phyloP scores from a whole-genome alignment of 2,329 filamentous ascomycete species.

The Botrytis tulipae region DNA sequence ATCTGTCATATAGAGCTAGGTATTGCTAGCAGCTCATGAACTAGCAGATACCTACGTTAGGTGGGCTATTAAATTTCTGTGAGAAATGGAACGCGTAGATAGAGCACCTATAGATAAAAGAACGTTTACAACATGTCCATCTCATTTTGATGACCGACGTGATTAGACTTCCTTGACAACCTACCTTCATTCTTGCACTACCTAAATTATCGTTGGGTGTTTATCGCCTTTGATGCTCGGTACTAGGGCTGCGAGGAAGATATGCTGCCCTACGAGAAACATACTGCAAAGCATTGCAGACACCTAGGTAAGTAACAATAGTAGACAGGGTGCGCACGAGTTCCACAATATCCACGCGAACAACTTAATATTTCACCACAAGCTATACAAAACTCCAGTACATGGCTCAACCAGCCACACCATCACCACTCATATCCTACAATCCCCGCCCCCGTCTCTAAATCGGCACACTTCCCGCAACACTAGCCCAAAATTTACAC shows the following conservation, averaged over 20 bases:
- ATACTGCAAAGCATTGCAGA: not conserved
- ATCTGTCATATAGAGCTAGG: not conserved
- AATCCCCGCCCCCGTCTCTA: constrained; percentile 26
- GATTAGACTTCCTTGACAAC: not conserved
- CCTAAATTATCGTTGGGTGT: not conserved
- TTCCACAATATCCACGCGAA: not conserved
- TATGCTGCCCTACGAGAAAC: not conserved
- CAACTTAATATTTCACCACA: not conserved
- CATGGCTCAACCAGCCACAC: not conserved
- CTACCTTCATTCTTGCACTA: not conserved
- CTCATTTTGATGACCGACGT: not conserved
- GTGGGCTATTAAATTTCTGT: not conserved
- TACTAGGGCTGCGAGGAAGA: not conserved
- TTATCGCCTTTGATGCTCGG: not conserved
- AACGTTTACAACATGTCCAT: not conserved
- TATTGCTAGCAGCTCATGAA: not conserved
- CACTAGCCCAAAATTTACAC: constrained; percentile 54
- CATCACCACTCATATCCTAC: not conserved
- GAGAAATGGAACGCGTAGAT: not conserved
- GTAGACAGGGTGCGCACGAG: not conserved
- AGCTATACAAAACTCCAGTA: not conserved
- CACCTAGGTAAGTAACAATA: not conserved
- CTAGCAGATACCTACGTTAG: not conserved
- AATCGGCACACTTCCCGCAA: constrained; percentile 48
- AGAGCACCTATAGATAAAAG: not conserved